Evolutionary conservation across 345 rosid genomes (phyloP), one percentile per base, ranked within the genome.

Genomic region (Citrus cavaleriei): DNA sequence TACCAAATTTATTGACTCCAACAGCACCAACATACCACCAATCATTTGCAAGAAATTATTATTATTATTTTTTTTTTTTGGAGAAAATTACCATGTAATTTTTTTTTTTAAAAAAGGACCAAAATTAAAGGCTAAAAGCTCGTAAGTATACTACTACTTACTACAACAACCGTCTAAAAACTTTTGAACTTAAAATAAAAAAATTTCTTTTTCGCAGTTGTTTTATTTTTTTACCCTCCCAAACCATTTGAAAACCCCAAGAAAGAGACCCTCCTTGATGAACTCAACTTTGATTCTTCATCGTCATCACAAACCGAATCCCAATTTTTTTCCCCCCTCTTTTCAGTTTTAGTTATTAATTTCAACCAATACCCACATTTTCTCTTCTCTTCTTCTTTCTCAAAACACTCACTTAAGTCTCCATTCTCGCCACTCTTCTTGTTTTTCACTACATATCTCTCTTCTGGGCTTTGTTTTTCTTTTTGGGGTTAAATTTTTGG

Each of bases 191-290:
- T 60, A 38, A 65, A 61, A 34, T 51, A 66, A 74, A 14, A 14
- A 55, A 3, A 57, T 77, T 77, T 67, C 70, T 62, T 74, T 1
- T 7, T 24, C 34, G 27, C 38, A 12, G 27, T 27, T 42, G 4
- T 38, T 38, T 71, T 81, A 65, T 76, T 81, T 76, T 81, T 82
- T 84, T 77, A 74, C 88, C 89, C 90, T 88, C 91, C 88, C 83
- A 88, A 90, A 86, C 93, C 90, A 89, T 93, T 95, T 95, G 96
- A 93, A 95, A 91, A 80, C 88, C 93, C 95, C 92, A 74, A 90
- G 96, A 90, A 91, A 88, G 86, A 87, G 86, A 75, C 75, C 81
- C 86, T 87, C 84, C 84, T 83, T 80, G 88, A 87, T 89, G 93
- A 91, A 87, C 92, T 88, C 81, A 89, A 85, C 91, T 89, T 85